These are phyloP conservation scores for Phaffomyces antillensis DNA, from an alignment of 805 yeast species.

Conservation along the genomic window DNA sequence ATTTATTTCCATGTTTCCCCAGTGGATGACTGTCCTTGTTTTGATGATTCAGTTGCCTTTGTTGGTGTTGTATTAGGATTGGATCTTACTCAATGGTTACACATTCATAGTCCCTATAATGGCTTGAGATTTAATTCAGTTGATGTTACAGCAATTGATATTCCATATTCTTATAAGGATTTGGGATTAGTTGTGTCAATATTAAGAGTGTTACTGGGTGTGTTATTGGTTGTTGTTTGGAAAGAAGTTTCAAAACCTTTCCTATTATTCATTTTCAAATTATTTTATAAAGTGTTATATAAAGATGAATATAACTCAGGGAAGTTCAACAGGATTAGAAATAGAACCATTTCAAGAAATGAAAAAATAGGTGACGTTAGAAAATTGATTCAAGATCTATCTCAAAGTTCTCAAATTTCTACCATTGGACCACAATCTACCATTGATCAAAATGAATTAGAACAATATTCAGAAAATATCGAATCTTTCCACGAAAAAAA, in stretches of 20 bases:
- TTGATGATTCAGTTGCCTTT: slow-evolving; percentile 90
- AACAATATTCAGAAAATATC: slow-evolving; percentile 20
- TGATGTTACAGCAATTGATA: slow-evolving; percentile 22
- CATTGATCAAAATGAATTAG: slow-evolving; percentile 19
- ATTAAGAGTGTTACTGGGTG: slow-evolving; percentile 55
- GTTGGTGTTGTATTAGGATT: slow-evolving; percentile 80
- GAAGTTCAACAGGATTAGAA: slow-evolving; percentile 21
- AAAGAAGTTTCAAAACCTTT: slow-evolving; percentile 64
- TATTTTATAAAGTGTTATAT: slow-evolving; percentile 35
- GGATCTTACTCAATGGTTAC: slow-evolving; percentile 35
- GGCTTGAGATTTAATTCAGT: slow-evolving; percentile 12
- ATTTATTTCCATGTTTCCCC: slow-evolving; percentile 76
- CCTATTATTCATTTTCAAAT: slow-evolving; percentile 49
- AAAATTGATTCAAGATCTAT: slow-evolving; percentile 11
- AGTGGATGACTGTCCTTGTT: slow-evolving; percentile 92
- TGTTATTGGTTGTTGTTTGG: slow-evolving; percentile 61
- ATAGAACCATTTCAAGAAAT: slow-evolving; percentile 17
- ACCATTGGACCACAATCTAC: slow-evolving; percentile 21
- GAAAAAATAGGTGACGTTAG: slow-evolving; percentile 19
- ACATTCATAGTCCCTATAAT: slow-evolving; percentile 18
- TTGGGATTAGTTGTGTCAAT: slow-evolving; percentile 36
- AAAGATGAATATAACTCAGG: slow-evolving; percentile 9
- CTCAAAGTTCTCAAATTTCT: slow-evolving; percentile 11
- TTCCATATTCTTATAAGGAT: slow-evolving; percentile 35
- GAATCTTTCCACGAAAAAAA: slow-evolving; percentile 18